Base-by-base conservation (phyloP, 73 alveolate species). In the Loxodes magnus region DNA sequence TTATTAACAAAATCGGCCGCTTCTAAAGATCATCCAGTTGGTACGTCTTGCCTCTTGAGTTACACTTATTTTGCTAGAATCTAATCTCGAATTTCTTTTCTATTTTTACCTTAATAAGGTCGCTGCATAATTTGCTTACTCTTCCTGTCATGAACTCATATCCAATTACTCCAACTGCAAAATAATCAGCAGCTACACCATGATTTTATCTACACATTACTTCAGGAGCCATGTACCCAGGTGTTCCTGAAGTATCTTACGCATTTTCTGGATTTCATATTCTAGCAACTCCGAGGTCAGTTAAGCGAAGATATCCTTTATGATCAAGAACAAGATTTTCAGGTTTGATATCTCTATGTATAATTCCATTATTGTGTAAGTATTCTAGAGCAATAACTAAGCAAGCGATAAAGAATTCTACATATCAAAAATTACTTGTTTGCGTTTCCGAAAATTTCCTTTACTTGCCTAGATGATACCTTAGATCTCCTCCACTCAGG, bases 281-380 rank as follows among this genome's bases (percentile, higher is more conserved):
- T 81, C 58, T 28, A 30, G 92, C 92, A 25, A 78, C 62, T 39
- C 87, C 87, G 37, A 77, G 55, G 69, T 77, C 90, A 15, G 90
- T 76, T 27, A 76, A 46, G 39, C 57, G 67, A 33, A 61, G 30
- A 71, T 57, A 76, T 12, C 90, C 90, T 15, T 64, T 55, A 7
- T 77, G 58, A 72, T 77, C 90, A 30, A 77, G 71, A 26, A 77
- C 21, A 35, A 90, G 51, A 50, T 90, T 90, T 69, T 90, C 98
- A 23, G 98, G 98, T 52, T 90, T 90, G 24, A 90, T 77, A 56
- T 90, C 98, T 72, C 95, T 67, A 56, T 90, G 98, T 16, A 90
- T 62, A 17, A 77, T 72, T 20, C 75, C 82, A 37, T 63, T 72
- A 23, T 51, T 28, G 30, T 77, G 82, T 31, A 77, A 56, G 19